Conservation (phyloP, 1,139 yeast species). For the Magnusiomyces ingens region DNA sequence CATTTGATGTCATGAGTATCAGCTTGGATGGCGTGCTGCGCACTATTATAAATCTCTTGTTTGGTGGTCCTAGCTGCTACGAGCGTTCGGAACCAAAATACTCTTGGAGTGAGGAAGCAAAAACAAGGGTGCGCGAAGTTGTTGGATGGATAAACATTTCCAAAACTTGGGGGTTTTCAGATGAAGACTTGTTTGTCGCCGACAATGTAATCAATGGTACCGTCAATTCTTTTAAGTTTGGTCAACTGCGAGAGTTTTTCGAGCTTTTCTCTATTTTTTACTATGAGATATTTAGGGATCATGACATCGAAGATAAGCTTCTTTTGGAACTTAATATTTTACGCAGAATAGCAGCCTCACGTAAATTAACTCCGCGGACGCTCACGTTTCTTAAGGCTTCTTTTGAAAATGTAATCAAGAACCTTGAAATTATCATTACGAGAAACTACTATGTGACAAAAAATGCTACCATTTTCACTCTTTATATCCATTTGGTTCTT, state of each 20-base stretch:
- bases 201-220: no score
- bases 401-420: neutral
- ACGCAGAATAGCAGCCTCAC: neutral
- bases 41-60: neutral
- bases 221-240: neutral
- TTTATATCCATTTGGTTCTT: neutral
- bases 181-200: no score
- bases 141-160: slow-evolving; percentile 1
- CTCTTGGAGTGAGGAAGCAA: neutral
- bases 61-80: slow-evolving; percentile 2
- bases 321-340: neutral
- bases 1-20: neutral
- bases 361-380: neutral
- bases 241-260: neutral
- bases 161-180: neutral
- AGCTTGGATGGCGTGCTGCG: neutral
- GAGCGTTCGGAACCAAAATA: neutral
- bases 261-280: neutral
- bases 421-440: neutral
- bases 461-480: neutral
- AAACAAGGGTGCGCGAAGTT: neutral
- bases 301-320: neutral
- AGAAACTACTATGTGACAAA: neutral
- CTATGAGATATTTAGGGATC: neutral
- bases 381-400: neutral